Evolutionary conservation across 805 yeast species (phyloP).

Genomic region (Cyberlindnera lachancei): DNA sequence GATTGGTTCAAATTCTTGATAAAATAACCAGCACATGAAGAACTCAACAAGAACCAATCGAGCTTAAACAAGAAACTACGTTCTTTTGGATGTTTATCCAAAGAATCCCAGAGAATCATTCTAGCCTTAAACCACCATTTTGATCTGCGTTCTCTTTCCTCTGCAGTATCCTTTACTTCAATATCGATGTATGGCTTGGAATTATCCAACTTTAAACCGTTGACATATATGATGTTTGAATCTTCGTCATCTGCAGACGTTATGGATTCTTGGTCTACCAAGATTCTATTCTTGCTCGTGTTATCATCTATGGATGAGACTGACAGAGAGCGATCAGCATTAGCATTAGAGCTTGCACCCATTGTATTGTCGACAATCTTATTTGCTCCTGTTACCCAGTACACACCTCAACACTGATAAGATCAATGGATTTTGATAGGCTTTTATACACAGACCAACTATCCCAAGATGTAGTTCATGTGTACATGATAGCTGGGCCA

Average conservation of each 20-base stretch:
- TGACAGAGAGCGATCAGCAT: too few species aligned
- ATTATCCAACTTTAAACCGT: conserved; percentile 1
- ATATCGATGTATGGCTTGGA: conserved; percentile 14
- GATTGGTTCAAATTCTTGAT: conserved; percentile 36
- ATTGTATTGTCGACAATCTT: too few species aligned
- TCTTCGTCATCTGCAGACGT: too few species aligned
- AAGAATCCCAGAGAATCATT: conserved; percentile 23
- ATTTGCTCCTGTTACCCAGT: too few species aligned
- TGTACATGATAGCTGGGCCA: too few species aligned
- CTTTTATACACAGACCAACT: too few species aligned
- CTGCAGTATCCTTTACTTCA: conserved; percentile 4
- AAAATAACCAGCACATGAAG: conserved; percentile 38
- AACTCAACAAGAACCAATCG: conserved; percentile 32
- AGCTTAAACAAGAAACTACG: conserved; percentile 27
- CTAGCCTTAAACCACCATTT: conserved; percentile 9
- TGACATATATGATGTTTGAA: not conserved
- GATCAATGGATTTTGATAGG: too few species aligned
- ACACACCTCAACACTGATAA: too few species aligned
- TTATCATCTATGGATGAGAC: too few species aligned
- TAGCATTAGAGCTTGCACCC: too few species aligned
- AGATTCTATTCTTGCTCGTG: too few species aligned
- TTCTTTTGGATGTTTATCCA: conserved; percentile 31
- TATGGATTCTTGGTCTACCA: conserved; percentile 1
- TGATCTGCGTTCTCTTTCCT: conserved; percentile 7
- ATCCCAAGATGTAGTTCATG: too few species aligned